These are phyloP conservation scores for Cucumis sativus DNA, from an alignment of 306 rosid genomes.

Conservation along the genomic window Cucumber_9930_V3 NC_026659.2:5429501-5430000, in stretches of 20 bases:
- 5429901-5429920: conserved; percentile 66
- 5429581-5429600: background rate
- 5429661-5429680: background rate
- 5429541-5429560: background rate
- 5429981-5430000: conserved; percentile 79
- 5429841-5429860: conserved; percentile 80
- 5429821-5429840: conserved; percentile 90
- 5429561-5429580: background rate
- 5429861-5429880: conserved; percentile 71
- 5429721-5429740: background rate
- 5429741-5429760: background rate
- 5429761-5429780: conserved; percentile 21
- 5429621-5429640: background rate
- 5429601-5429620: background rate
- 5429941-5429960: conserved; percentile 90
- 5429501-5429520: background rate
- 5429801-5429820: conserved; percentile 80
- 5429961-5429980: conserved; percentile 80
- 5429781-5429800: conserved; percentile 88
- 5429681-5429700: background rate
- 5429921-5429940: conserved; percentile 75
- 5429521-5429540: background rate
- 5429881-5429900: conserved; percentile 60
- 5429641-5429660: background rate
- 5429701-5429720: background rate